Evolutionary conservation across 768 basidiomycete genomes (phyloP).

Genomic region (Kwoniella mangroviensis): DNA sequence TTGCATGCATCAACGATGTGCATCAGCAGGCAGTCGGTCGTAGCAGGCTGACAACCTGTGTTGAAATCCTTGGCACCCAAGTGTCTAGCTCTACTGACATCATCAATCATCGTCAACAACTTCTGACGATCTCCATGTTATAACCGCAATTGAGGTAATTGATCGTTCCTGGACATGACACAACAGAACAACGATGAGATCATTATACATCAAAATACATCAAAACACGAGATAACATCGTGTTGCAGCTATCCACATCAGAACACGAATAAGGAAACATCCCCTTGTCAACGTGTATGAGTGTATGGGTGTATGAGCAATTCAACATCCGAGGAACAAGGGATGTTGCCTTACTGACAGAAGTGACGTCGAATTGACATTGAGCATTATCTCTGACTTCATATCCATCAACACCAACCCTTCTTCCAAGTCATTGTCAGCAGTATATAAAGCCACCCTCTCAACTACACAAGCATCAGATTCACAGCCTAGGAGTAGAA

Average conservation of each 20-base stretch:
- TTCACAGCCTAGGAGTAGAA: not conserved
- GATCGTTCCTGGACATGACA: not conserved
- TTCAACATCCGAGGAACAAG: conserved; percentile 7
- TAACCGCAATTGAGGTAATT: not conserved
- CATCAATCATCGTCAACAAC: not conserved
- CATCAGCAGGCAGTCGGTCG: no score
- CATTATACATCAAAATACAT: not conserved
- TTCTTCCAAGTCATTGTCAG: not conserved
- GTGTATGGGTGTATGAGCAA: not conserved
- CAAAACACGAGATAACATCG: not conserved
- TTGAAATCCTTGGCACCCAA: no score
- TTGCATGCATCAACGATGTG: no score
- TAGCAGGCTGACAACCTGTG: no score
- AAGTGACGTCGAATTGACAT: not conserved
- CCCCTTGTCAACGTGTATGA: not conserved
- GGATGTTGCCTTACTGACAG: not conserved
- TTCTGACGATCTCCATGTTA: not conserved
- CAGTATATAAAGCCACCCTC: no score
- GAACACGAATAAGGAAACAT: not conserved
- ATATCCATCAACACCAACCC: not conserved
- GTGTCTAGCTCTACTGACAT: not conserved
- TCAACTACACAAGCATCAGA: no score
- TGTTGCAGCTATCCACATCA: not conserved
- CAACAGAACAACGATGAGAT: not conserved
- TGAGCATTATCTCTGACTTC: not conserved